phyloP scores from a whole-genome alignment of 192 early-diverging fungal species.

The Coemansia sp. region DNA sequence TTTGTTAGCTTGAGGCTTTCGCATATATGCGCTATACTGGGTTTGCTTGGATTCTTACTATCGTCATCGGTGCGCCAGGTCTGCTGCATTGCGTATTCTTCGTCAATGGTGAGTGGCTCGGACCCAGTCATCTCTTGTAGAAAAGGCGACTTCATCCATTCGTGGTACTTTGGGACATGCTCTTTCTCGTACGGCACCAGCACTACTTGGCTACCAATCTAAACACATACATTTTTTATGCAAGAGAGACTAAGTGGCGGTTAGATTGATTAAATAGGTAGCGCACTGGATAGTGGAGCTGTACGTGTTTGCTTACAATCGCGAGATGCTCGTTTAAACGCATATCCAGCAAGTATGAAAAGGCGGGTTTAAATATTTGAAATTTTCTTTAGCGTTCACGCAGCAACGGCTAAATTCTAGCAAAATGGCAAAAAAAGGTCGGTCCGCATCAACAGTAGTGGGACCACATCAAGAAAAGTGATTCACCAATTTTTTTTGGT shows the following conservation, averaged over 20 bases:
- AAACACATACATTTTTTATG: not conserved
- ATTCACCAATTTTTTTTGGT: conserved; percentile 24
- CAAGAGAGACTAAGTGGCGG: not conserved
- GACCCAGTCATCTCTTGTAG: conserved; percentile 95
- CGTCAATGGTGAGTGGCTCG: conserved; percentile 87
- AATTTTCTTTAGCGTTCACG: not conserved
- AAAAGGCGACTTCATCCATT: conserved; percentile 93
- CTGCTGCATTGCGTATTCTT: conserved; percentile 94
- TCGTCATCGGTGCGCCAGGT: conserved; percentile 85
- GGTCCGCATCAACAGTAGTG: not conserved
- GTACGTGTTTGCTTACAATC: conserved; percentile 30
- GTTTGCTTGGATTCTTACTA: conserved; percentile 48
- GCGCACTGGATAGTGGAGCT: not conserved
- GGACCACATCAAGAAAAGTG: conserved; percentile 10
- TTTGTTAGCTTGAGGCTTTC: not conserved
- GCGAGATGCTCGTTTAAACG: conserved; percentile 45
- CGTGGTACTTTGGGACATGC: conserved; percentile 89
- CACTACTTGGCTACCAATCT: conserved; percentile 63
- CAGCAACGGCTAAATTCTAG: not conserved
- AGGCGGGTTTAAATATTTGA: not conserved
- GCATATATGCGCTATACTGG: not conserved
- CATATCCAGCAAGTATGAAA: conserved; percentile 17
- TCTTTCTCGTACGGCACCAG: conserved; percentile 85
- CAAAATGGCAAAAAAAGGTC: not conserved
- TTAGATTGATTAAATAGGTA: not conserved